phyloP scores from a whole-genome alignment of 805 yeast genomes.

The Cyberlindnera xishuangbannaensis region DNA sequence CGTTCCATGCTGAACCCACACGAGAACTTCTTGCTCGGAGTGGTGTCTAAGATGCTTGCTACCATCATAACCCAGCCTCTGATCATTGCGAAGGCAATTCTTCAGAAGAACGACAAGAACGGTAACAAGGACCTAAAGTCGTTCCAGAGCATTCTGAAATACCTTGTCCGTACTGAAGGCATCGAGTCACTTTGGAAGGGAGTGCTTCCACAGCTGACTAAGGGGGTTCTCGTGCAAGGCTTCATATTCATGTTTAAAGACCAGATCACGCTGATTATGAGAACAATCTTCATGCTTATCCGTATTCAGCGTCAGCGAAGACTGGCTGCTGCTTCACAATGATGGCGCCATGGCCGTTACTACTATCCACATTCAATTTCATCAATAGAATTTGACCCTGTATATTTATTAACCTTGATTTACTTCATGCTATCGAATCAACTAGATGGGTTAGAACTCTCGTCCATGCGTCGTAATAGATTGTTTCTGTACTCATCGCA shows the following conservation, averaged over 20 bases:
- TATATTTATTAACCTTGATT: no score
- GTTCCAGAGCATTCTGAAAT: constrained; percentile 58
- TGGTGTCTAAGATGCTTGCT: constrained; percentile 75
- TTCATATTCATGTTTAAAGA: constrained; percentile 66
- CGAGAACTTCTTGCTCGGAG: constrained; percentile 68
- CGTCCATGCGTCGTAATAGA: no score
- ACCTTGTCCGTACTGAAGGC: constrained; percentile 62
- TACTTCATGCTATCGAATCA: no score
- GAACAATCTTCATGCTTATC: constrained; percentile 16
- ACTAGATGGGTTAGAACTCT: no score
- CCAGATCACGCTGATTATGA: constrained; percentile 22
- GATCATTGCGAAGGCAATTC: constrained; percentile 77
- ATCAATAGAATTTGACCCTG: no score
- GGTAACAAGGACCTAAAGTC: constrained; percentile 42
- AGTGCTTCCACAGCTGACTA: constrained; percentile 67
- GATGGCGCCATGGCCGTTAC: no score
- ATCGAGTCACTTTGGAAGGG: constrained; percentile 70
- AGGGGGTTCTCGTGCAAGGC: constrained; percentile 83
- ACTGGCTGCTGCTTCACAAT: no score
- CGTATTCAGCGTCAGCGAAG: constrained; percentile 8
- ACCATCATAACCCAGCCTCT: constrained; percentile 79
- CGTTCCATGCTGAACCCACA: constrained; percentile 43
- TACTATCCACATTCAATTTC: no score
- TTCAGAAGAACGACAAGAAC: constrained; percentile 45
- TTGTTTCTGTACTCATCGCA: no score